These are phyloP conservation scores for Geotrichum bryndzae DNA, from an alignment of 1,139 yeast genomes.

Conservation along the genomic window DNA sequence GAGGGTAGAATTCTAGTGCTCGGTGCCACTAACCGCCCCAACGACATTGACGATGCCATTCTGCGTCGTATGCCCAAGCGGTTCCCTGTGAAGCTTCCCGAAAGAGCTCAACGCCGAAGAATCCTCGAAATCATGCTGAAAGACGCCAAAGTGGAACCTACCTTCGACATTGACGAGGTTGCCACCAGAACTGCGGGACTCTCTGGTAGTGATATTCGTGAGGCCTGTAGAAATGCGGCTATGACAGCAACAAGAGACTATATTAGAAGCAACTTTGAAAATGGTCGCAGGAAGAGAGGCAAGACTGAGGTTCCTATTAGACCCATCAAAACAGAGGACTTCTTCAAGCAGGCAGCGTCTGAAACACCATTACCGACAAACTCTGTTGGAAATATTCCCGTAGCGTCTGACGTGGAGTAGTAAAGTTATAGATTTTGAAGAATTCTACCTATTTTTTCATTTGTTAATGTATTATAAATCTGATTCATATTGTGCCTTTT, in stretches of 20 bases:
- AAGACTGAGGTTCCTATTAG: slow-evolving; percentile 29
- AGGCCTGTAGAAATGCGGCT: slow-evolving; percentile 89
- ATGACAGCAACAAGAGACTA: slow-evolving; percentile 83
- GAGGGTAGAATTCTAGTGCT: slow-evolving; percentile 78
- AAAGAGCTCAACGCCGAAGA: slow-evolving; percentile 57
- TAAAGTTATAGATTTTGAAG: background rate
- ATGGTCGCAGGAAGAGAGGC: slow-evolving; percentile 23
- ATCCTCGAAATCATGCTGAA: slow-evolving; percentile 62
- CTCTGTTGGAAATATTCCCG: slow-evolving; percentile 16
- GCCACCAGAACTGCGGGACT: slow-evolving; percentile 64
- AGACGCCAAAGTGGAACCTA: slow-evolving; percentile 50
- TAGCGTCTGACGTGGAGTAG: slow-evolving; percentile 9
- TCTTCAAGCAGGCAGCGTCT: slow-evolving; percentile 29
- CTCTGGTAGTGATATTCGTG: slow-evolving; percentile 90
- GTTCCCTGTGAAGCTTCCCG: slow-evolving; percentile 74
- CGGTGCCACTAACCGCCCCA: slow-evolving; percentile 92
- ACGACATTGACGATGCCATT: slow-evolving; percentile 89
- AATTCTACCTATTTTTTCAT: background rate
- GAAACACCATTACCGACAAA: slow-evolving; percentile 27
- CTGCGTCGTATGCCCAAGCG: slow-evolving; percentile 89
- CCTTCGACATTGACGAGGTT: slow-evolving; percentile 56
- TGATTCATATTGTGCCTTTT: background rate
- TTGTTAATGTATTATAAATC: background rate
- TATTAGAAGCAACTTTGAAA: slow-evolving; percentile 39
- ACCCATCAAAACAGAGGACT: slow-evolving; percentile 38